Evolutionary conservation across 495 filamentous ascomycete genomes (phyloP), one percentile per base, ranked within the genome.

Genomic region (Podospora appendiculata): DNA sequence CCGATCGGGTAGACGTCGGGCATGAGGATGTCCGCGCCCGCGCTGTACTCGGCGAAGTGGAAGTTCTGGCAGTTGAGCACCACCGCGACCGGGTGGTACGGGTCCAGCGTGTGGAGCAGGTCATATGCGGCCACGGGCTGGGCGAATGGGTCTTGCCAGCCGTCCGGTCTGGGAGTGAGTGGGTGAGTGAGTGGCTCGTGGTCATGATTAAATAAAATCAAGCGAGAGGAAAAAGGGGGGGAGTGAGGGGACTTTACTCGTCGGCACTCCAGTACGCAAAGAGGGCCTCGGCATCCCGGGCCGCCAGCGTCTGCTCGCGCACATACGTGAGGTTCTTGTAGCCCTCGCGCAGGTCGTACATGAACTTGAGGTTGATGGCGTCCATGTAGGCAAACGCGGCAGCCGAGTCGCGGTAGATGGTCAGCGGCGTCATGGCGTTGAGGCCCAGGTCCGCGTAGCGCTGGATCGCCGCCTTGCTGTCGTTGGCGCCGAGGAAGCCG

Each of bases 1-100:
- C 72, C 79, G 52, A 88, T 74, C 0, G 85, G 84, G 58, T 89
- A 88, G 0, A 78, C 73, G 57, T 88, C 84, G 12, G 75, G 72
- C 66, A 88, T 79, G 41, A 88, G 64, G 54, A 88, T 83, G 57
- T 88, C 83, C 0, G 81, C 80, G 10, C 79, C 79, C 4, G 70
- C 54, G 0, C 75, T 63, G 66, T 89, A 88, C 4, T 78, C 60
- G n/a, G 58, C 61, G 60, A 83, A 89, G 60, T 84, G 77, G 66
- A 84, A 88, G 60, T 87, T 81, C 39, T 78, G 74, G 74, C 86
- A 89, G 66, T 87, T 88, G 32, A 88, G 72, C 1, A 77, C 78
- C 1, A 87, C 68, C 0, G 78, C 79, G 5, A 85, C 77, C 0
- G 84, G 85, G 62, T 87, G 85, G 62, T 86, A 87, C 0, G 84